A percentile compares a stretch with the other conserved stretches of the same genome.
phyloP scores from a whole-genome alignment of 1,139 yeast genomes.

The Candida glucosophila region DNA sequence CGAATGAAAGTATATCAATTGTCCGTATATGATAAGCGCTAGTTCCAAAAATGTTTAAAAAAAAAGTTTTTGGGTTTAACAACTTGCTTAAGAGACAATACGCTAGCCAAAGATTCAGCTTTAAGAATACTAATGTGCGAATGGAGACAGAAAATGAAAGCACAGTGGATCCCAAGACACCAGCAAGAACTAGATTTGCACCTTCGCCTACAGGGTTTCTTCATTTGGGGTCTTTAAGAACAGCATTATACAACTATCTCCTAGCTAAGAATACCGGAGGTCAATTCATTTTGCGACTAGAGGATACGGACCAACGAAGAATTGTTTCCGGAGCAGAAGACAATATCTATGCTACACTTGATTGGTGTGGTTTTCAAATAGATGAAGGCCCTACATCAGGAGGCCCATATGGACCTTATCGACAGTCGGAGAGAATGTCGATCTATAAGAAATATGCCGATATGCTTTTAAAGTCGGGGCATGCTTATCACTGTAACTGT shows the following conservation, averaged over 20 bases:
- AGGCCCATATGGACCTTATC: conserved; percentile 67
- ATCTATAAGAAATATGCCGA: conserved; percentile 57
- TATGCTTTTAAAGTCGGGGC: conserved; percentile 48
- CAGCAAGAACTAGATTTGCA: conserved; percentile 89
- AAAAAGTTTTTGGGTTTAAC: no score
- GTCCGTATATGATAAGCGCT: no score
- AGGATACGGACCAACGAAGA: conserved; percentile 85
- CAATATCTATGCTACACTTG: conserved; percentile 64
- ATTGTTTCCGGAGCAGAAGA: conserved; percentile 75
- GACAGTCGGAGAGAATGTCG: conserved; percentile 70
- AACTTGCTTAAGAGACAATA: no score
- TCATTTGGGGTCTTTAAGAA: conserved; percentile 86
- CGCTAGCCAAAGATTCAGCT: no score
- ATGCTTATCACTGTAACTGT: conserved; percentile 84
- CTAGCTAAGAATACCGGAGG: conserved; percentile 78
- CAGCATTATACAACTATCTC: conserved; percentile 84
- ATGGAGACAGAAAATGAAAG: no score
- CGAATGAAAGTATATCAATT: no score
- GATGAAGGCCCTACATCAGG: conserved; percentile 81
- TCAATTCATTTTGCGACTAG: conserved; percentile 70
- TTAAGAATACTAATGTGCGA: no score
- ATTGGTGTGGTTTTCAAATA: conserved; percentile 66
- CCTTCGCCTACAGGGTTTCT: conserved; percentile 96
- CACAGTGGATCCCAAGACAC: conserved; percentile 42
- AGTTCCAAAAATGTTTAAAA: no score